phyloP scores from a whole-genome alignment of 2,329 filamentous ascomycete genomes.

The Colletotrichum sp. region DNA sequence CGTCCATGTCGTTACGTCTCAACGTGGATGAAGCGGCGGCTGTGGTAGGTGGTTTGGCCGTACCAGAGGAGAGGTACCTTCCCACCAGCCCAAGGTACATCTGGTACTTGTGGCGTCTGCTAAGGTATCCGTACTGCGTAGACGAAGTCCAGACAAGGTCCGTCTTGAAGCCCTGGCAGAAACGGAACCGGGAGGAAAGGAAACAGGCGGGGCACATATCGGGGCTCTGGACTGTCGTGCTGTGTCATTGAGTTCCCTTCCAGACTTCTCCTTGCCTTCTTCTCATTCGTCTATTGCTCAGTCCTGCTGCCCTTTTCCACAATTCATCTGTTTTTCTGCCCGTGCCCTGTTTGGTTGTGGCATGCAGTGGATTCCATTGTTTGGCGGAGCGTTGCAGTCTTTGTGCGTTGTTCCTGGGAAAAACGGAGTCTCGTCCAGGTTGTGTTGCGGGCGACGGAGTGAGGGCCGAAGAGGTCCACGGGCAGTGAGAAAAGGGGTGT shows the following conservation, averaged over 20 bases:
- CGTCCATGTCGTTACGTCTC: not conserved
- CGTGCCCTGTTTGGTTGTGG: not conserved
- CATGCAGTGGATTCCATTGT: not conserved
- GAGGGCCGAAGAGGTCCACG: conserved; percentile 8
- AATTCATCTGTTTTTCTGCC: not conserved
- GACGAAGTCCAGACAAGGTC: not conserved
- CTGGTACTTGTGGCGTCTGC: not conserved
- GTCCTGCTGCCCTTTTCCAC: conserved; percentile 2
- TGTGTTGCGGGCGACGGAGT: not conserved
- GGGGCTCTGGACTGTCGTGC: conserved; percentile 5
- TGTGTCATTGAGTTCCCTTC: not conserved
- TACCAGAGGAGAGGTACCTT: not conserved
- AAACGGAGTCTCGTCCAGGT: not conserved
- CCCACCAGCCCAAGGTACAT: not conserved
- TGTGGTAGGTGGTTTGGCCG: conserved; percentile 3
- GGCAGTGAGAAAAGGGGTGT: not conserved
- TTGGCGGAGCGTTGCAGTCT: not conserved
- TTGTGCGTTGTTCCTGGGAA: not conserved
- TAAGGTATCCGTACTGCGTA: not conserved
- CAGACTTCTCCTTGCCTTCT: not conserved
- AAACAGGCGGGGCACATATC: conserved; percentile 2
- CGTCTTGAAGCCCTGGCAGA: not conserved
- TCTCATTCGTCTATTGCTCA: not conserved
- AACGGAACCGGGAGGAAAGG: conserved; percentile 5
- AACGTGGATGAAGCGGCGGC: conserved; percentile 10